A percentile compares a stretch with the other conserved stretches of the same genome.
Conservation (phyloP, 306 rosid species). For the Castanea crenata region DNA sequence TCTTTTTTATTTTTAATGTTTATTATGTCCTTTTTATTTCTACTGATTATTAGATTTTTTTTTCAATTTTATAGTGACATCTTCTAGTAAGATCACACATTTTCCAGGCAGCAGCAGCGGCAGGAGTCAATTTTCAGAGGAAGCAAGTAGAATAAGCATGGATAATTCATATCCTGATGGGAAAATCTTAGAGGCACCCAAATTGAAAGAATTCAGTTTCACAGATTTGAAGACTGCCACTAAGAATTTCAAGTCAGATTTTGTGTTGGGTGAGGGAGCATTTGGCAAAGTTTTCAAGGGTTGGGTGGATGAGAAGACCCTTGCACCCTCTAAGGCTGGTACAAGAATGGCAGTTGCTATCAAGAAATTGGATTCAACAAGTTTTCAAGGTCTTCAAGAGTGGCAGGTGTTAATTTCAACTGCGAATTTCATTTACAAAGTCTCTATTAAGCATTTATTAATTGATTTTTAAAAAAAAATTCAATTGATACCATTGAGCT, state of each 20-base stretch:
- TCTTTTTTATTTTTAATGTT: too few relatives aligned
- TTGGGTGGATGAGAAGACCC: conserved; percentile 68
- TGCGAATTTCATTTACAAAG: not conserved
- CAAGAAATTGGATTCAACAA: conserved; percentile 67
- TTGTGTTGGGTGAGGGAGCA: conserved; percentile 75
- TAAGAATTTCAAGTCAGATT: conserved; percentile 50
- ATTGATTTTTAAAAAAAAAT: too few relatives aligned
- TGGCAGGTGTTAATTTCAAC: conserved; percentile 62
- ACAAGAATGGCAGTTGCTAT: conserved; percentile 66
- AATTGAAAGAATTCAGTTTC: conserved; percentile 56
- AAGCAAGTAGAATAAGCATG: conserved; percentile 36
- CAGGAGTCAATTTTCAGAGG: conserved; percentile 58
- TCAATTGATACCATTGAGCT: too few relatives aligned
- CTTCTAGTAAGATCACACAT: conserved; percentile 26
- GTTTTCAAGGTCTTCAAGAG: conserved; percentile 72
- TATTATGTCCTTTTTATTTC: not conserved
- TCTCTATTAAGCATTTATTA: not conserved
- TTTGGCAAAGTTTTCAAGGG: too few relatives aligned
- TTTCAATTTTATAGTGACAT: not conserved
- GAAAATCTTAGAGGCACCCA: conserved; percentile 42
- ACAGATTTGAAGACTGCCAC: conserved; percentile 63
- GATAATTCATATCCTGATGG: conserved; percentile 33
- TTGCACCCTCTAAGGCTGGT: conserved; percentile 55
- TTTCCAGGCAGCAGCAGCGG: conserved; percentile 44
- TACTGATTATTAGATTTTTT: not conserved